Evolutionary conservation across 2,329 filamentous ascomycete species (phyloP).

Genomic region (Aspergillus puulaauensis): DNA sequence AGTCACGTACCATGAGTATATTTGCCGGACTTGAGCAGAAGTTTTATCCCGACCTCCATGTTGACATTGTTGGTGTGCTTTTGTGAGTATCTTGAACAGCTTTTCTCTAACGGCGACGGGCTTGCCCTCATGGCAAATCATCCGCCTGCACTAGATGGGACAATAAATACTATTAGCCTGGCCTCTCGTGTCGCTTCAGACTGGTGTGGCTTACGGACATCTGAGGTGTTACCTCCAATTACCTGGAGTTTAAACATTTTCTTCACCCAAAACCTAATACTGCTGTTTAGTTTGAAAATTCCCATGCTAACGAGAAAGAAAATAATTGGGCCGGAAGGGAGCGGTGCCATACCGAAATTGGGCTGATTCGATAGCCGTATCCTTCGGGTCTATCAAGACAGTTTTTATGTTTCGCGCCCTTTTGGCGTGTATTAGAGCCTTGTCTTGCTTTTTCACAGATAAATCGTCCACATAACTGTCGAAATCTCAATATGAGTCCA

Average conservation of each 20-base stretch:
- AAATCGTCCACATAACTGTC: constrained; percentile 50
- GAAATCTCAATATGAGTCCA: not conserved
- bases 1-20: constrained; percentile 50
- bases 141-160: constrained; percentile 34
- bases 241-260: constrained; percentile 53
- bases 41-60: constrained; percentile 55
- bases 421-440: constrained; percentile 50
- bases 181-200: not conserved
- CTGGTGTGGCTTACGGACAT: constrained; percentile 32
- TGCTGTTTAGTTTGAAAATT: not conserved
- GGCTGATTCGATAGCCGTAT: constrained; percentile 51
- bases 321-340: not conserved
- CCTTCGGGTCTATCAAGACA: constrained; percentile 50
- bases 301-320: not conserved
- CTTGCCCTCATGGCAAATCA: constrained; percentile 53
- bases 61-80: constrained; percentile 51
- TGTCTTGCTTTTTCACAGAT: constrained; percentile 53
- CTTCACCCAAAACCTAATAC: constrained; percentile 51
- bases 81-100: constrained; percentile 52
- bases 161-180: constrained; percentile 4
- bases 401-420: constrained; percentile 49
- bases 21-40: constrained; percentile 50
- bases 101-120: constrained; percentile 55
- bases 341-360: constrained; percentile 46
- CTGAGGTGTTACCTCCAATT: constrained; percentile 36